These are phyloP conservation scores for Fusarium sterilihyphosum DNA, from an alignment of 2,329 filamentous ascomycete genomes.

Conservation along the genomic window DNA sequence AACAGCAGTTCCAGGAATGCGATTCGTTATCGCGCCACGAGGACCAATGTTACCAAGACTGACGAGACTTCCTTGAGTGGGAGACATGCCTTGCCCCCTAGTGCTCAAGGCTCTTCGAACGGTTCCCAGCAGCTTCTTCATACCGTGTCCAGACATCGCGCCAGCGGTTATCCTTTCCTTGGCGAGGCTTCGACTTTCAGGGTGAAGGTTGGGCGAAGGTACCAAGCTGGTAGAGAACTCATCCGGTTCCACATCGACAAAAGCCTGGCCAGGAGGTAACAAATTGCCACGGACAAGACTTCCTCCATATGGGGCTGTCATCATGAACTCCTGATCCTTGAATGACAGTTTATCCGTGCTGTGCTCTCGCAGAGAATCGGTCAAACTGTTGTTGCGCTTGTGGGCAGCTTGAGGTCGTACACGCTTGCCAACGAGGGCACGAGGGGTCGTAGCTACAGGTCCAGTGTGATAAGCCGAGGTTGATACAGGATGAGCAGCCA, in stretches of 20 bases:
- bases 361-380: conserved; percentile 82
- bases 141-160: conserved; percentile 75
- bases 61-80: conserved; percentile 59
- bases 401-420: conserved; percentile 67
- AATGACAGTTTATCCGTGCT: conserved; percentile 61
- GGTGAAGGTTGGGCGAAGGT: conserved; percentile 64
- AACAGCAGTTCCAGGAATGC: conserved; percentile 67
- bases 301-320: conserved; percentile 76
- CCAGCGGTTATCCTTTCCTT: conserved; percentile 63
- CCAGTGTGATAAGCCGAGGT: conserved; percentile 59
- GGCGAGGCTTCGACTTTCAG: conserved; percentile 50
- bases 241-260: conserved; percentile 73
- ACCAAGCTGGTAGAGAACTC: conserved; percentile 58
- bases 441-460: conserved; percentile 67
- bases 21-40: conserved; percentile 65
- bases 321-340: conserved; percentile 66
- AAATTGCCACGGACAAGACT: conserved; percentile 89
- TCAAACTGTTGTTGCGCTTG: conserved; percentile 87
- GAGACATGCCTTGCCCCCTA: conserved; percentile 55
- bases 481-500: conserved; percentile 67
- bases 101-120: conserved; percentile 84
- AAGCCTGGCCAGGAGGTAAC: conserved; percentile 83
- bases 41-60: conserved; percentile 61
- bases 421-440: conserved; percentile 66
- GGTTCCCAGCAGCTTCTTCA: conserved; percentile 87